Percentiles rank a stretch among this genome's conserved stretches.
phyloP scores from a whole-genome alignment of 768 basidiomycete genomes.

The Roridomyces roridus region DNA sequence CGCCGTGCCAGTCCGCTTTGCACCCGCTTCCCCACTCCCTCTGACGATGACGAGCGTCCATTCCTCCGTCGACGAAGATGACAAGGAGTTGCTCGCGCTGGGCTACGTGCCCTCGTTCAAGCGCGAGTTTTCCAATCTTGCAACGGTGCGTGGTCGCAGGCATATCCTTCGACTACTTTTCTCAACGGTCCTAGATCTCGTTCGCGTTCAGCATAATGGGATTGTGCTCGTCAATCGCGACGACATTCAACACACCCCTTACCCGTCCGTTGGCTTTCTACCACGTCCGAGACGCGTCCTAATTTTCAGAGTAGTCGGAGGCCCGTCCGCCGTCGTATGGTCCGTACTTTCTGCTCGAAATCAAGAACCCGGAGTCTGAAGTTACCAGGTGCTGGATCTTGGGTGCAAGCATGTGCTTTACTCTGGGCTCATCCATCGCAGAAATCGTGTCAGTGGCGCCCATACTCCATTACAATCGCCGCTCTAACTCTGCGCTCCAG shows the following conservation, averaged over 20 bases:
- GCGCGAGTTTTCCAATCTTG: slow-evolving; percentile 83
- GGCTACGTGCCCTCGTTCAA: slow-evolving; percentile 84
- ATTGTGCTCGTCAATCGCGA: slow-evolving; percentile 77
- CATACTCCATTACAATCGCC: too few relatives aligned
- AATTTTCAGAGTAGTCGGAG: slow-evolving; percentile 45
- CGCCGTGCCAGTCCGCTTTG: background rate
- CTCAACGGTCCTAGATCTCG: slow-evolving; percentile 52
- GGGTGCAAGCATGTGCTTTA: slow-evolving; percentile 75
- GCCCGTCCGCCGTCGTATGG: slow-evolving; percentile 64
- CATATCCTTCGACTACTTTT: background rate
- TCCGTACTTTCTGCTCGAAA: background rate
- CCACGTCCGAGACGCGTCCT: too few relatives aligned
- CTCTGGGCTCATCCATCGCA: slow-evolving; percentile 74
- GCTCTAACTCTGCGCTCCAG: too few relatives aligned
- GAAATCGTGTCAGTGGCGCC: slow-evolving; percentile 56
- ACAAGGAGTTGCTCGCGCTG: slow-evolving; percentile 66
- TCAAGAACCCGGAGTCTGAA: slow-evolving; percentile 1
- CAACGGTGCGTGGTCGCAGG: slow-evolving; percentile 58
- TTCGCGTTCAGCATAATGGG: slow-evolving; percentile 87
- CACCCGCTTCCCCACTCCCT: background rate
- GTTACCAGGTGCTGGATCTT: slow-evolving; percentile 76
- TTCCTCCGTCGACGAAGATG: slow-evolving; percentile 56
- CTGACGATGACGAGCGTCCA: slow-evolving; percentile 22
- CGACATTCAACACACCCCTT: slow-evolving; percentile 79
- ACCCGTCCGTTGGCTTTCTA: slow-evolving; percentile 29